A percentile compares a stretch with the other conserved stretches of the same genome.
Evolutionary conservation across 768 basidiomycete genomes (phyloP).

Genomic region (Hemileccinum impolitum): DNA sequence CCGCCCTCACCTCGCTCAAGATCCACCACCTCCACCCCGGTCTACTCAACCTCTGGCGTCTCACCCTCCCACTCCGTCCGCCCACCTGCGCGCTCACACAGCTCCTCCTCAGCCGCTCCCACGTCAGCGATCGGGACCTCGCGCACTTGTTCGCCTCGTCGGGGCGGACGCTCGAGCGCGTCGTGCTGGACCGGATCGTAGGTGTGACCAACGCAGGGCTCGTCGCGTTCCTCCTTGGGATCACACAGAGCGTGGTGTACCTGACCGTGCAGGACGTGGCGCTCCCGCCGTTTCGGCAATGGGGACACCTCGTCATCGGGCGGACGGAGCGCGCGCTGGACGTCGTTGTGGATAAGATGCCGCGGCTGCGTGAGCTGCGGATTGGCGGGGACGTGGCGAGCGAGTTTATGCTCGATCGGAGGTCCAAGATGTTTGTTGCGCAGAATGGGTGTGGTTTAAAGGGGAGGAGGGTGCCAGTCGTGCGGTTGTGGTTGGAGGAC

Average conservation of each 20-base stretch:
- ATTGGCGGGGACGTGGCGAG: slow-evolving; percentile 24
- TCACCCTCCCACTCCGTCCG: slow-evolving; percentile 12
- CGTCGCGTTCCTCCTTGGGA: slow-evolving; percentile 8
- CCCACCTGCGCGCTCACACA: slow-evolving; percentile 18
- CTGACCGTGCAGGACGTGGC: slow-evolving; percentile 19
- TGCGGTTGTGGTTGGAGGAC: slow-evolving; percentile 18
- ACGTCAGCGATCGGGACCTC: slow-evolving; percentile 19
- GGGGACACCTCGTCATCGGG: slow-evolving; percentile 18
- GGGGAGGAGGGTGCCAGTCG: slow-evolving; percentile 8
- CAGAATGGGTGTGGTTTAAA: neutral
- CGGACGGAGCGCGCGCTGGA: slow-evolving; percentile 20
- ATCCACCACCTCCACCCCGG: slow-evolving; percentile 17
- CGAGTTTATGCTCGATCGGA: slow-evolving; percentile 22
- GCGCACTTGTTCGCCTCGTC: slow-evolving; percentile 11
- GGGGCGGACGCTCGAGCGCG: slow-evolving; percentile 14
- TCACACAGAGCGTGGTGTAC: slow-evolving; percentile 10
- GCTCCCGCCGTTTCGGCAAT: slow-evolving; percentile 14
- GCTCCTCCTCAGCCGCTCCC: slow-evolving; percentile 14
- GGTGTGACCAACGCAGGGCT: slow-evolving; percentile 21
- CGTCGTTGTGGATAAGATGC: slow-evolving; percentile 17
- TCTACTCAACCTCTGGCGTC: slow-evolving; percentile 9
- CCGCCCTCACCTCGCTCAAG: slow-evolving; percentile 10
- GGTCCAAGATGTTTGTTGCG: slow-evolving; percentile 18
- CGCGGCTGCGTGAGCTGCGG: slow-evolving; percentile 11
- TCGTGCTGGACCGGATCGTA: slow-evolving; percentile 13